These are phyloP conservation scores for Amanita molliuscula DNA, from an alignment of 768 basidiomycete genomes.

Conservation along the genomic window DNA sequence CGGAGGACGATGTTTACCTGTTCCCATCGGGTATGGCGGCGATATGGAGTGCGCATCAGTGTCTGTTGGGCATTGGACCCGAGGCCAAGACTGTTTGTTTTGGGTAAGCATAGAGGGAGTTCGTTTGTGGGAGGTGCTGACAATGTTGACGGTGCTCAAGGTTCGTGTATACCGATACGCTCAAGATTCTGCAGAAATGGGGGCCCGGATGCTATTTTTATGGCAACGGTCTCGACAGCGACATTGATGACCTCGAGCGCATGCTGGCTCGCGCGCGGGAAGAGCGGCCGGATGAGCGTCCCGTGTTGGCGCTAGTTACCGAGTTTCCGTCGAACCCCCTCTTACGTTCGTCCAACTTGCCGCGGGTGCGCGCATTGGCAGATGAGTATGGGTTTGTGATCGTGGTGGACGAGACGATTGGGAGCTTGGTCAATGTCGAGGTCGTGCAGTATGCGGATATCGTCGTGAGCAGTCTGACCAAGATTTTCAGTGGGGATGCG, in stretches of 20 bases:
- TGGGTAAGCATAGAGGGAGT: slow-evolving; percentile 46
- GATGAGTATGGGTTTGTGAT: slow-evolving; percentile 85
- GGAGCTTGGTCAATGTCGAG: slow-evolving; percentile 90
- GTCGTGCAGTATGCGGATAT: slow-evolving; percentile 81
- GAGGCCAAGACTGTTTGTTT: slow-evolving; percentile 84
- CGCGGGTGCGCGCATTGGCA: slow-evolving; percentile 64
- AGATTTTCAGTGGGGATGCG: slow-evolving; percentile 88
- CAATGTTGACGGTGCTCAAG: slow-evolving; percentile 32
- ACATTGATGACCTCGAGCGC: slow-evolving; percentile 62
- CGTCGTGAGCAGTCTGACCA: slow-evolving; percentile 84
- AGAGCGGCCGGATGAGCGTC: slow-evolving; percentile 35
- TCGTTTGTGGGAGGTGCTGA: neutral
- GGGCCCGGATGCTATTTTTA: slow-evolving; percentile 89
- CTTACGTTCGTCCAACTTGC: slow-evolving; percentile 73
- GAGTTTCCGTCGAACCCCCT: slow-evolving; percentile 97
- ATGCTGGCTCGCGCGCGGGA: slow-evolving; percentile 39
- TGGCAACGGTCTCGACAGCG: slow-evolving; percentile 66
- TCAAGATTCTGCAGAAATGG: slow-evolving; percentile 93
- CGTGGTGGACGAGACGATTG: slow-evolving; percentile 90
- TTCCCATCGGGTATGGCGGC: slow-evolving; percentile 88
- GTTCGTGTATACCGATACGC: slow-evolving; percentile 92
- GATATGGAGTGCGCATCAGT: slow-evolving; percentile 84
- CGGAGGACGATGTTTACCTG: slow-evolving; percentile 84
- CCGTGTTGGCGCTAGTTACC: slow-evolving; percentile 74
- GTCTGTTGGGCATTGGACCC: slow-evolving; percentile 43